Conservation (phyloP, 2,329 filamentous ascomycete genomes). For the Hypoxylon sp. region DNA sequence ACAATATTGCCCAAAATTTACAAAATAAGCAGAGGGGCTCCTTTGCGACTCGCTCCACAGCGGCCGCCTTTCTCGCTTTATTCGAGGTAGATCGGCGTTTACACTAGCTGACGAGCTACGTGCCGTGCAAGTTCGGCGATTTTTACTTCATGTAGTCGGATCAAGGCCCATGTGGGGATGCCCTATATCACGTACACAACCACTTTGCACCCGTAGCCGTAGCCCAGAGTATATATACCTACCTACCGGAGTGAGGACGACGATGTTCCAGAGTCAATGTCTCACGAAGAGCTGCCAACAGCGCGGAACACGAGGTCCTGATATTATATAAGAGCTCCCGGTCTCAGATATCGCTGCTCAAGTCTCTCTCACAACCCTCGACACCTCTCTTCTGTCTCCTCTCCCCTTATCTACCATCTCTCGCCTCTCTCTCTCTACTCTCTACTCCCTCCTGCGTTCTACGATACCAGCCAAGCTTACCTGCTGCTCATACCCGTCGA, state of each 20-base stretch:
- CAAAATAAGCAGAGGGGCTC: slow-evolving; percentile 6
- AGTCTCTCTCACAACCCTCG: not conserved
- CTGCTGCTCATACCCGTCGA: not conserved
- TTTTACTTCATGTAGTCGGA: slow-evolving; percentile 35
- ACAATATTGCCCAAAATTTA: slow-evolving; percentile 23
- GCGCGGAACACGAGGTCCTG: not conserved
- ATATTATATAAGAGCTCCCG: not conserved
- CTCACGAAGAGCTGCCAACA: not conserved
- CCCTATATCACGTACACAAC: slow-evolving; percentile 36
- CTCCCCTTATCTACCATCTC: not conserved
- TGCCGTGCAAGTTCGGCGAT: slow-evolving; percentile 39
- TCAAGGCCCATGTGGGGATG: slow-evolving; percentile 32
- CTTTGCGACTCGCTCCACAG: slow-evolving; percentile 12
- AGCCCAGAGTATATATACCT: slow-evolving; percentile 20
- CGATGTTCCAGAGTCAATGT: slow-evolving; percentile 6
- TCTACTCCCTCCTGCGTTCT: not conserved
- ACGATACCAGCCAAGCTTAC: not conserved
- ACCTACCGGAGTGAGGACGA: slow-evolving; percentile 4
- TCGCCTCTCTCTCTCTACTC: not conserved
- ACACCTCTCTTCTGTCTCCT: not conserved
- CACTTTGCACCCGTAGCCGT: not conserved
- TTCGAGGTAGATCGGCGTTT: slow-evolving; percentile 19
- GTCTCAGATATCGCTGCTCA: not conserved
- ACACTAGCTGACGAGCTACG: slow-evolving; percentile 4
- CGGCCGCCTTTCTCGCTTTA: slow-evolving; percentile 15